Base-by-base conservation (phyloP, 1,284 basidiomycete species). In the Earliella scabrosa region DNA sequence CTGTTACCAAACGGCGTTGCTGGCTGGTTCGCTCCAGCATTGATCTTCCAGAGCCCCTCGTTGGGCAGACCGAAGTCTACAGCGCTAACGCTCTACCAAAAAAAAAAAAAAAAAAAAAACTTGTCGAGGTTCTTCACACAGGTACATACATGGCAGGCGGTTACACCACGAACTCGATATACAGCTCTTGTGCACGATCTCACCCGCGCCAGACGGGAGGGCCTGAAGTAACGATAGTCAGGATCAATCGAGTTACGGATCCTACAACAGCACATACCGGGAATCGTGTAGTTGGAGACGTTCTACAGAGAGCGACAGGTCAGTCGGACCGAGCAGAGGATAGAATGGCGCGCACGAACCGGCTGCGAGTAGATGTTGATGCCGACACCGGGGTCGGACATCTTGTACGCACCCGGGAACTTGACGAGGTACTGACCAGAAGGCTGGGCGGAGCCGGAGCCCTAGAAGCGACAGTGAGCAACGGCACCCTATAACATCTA, bases 371-470 rank as follows among this genome's bases (percentile, higher is more conserved):
- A 75, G 29, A 77, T 68, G 58, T 75, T 68, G 47, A 75, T 70
- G 50, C 60, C 63, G 41, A 76, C 67, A 52, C 73, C 70, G 24
- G 73, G 73, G 61, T 74, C 72, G 40, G 68, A 70, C 64, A 48
- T 65, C 62, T 44, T 52, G 62, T 73, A 76, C 14, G 70, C 75
- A 32, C 75, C 75, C 11, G 75, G 75, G 66, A 76, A 70, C 50
- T 68, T 70, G 56, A 75, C 72, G 23, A 73, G 64, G 58, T 71
- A 71, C 16, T 56, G 59, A 13, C 62, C 65, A n/a, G 68, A 60
- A 7, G 75, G 75, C 26, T 66, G 63, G 20, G 66, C 66, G 26
- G 64, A 66, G 32, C 74, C 75, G 20, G 59, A 61, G 18, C 64
- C 64, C 63, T 64, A 18, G 13, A 14, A 8, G 23, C 7, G n/a